These are phyloP conservation scores for Monilinia aucupariae DNA, from an alignment of 2,329 filamentous ascomycete species.

Conservation along the genomic window DNA sequence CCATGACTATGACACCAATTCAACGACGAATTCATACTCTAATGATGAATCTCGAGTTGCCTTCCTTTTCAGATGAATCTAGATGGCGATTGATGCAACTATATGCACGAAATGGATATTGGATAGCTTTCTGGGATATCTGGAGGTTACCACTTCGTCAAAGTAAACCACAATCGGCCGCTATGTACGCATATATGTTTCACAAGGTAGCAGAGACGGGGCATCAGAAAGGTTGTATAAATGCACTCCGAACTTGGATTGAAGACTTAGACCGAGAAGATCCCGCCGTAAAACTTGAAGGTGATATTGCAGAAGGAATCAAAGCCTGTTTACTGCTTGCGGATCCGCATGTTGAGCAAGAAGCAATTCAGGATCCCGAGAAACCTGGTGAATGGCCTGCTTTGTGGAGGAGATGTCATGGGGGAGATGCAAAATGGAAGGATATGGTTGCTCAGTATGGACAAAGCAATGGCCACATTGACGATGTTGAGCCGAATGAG, in stretches of 20 bases:
- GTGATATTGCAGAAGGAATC: conserved; percentile 44
- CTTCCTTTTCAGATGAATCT: conserved; percentile 39
- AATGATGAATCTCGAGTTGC: conserved; percentile 43
- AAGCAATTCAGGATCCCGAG: conserved; percentile 17
- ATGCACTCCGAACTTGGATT: conserved; percentile 48
- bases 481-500: neutral
- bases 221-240: conserved; percentile 42
- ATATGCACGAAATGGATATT: conserved; percentile 45
- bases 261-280: conserved; percentile 54
- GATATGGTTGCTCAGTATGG: conserved; percentile 1
- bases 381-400: conserved; percentile 22
- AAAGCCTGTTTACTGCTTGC: conserved; percentile 50
- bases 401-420: conserved; percentile 22
- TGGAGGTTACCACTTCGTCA: conserved; percentile 53
- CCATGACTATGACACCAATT: conserved; percentile 20
- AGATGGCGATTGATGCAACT: conserved; percentile 42
- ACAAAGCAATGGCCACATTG: neutral
- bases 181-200: conserved; percentile 53
- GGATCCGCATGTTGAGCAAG: conserved; percentile 40
- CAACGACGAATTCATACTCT: conserved; percentile 38
- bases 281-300: conserved; percentile 43
- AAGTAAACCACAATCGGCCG: conserved; percentile 43
- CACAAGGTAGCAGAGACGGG: conserved; percentile 42
- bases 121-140: conserved; percentile 54
- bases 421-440: conserved; percentile 1